Evolutionary conservation across 2,329 filamentous ascomycete genomes (phyloP).

Genomic region (Ambrosiella beaveri): DNA sequence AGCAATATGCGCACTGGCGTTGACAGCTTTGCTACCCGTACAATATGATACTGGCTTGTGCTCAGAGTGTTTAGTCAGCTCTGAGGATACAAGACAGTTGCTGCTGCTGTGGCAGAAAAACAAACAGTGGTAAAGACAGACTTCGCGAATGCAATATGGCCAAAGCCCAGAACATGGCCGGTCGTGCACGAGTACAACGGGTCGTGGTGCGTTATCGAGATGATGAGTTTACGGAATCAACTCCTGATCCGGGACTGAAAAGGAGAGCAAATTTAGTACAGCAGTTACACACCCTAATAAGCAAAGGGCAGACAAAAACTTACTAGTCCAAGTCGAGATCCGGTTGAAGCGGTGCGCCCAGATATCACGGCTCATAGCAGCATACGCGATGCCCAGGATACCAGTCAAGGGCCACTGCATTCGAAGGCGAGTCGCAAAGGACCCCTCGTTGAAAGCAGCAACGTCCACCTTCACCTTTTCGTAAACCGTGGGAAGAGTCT

Average conservation of each 20-base stretch:
- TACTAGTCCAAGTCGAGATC: constrained; percentile 10
- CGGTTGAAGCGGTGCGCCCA: constrained; percentile 7
- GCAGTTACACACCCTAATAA: no score
- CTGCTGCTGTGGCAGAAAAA: neutral
- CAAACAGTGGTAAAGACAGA: neutral
- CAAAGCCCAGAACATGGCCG: neutral
- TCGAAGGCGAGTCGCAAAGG: constrained; percentile 1
- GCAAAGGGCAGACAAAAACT: neutral
- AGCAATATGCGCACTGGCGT: neutral
- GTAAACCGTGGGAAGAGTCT: constrained; percentile 44
- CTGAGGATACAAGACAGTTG: neutral
- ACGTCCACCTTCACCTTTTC: constrained; percentile 43
- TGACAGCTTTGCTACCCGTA: neutral
- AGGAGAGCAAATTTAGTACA: no score
- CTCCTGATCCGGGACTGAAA: no score
- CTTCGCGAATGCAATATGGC: neutral
- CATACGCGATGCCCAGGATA: constrained; percentile 6
- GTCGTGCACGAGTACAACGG: no score
- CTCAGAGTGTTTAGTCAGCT: no score
- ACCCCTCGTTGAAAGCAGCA: constrained; percentile 6
- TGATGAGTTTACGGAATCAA: no score
- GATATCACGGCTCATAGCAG: constrained; percentile 6
- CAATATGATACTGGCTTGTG: neutral
- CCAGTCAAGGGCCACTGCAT: constrained; percentile 12
- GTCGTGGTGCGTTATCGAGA: no score